phyloP scores from a whole-genome alignment of 2,329 filamentous ascomycete genomes.

The Metarhizium guizhouense region DNA sequence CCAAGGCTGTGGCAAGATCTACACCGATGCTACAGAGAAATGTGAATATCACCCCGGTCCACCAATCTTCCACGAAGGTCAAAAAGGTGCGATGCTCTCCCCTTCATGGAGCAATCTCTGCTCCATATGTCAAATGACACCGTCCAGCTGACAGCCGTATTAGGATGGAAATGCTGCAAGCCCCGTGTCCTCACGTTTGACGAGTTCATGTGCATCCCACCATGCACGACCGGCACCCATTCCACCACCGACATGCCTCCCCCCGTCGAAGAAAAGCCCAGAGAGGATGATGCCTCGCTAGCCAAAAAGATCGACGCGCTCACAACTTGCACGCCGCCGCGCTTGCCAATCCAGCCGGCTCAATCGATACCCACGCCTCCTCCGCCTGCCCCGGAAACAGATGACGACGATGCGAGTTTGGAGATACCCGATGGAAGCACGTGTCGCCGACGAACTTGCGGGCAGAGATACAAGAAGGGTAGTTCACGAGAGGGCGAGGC shows the following conservation, averaged over 20 bases:
- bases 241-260: slow-evolving; percentile 71
- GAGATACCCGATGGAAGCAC: slow-evolving; percentile 64
- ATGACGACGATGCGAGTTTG: slow-evolving; percentile 73
- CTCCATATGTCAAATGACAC: background rate
- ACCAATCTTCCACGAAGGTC: slow-evolving; percentile 93
- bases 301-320: slow-evolving; percentile 46
- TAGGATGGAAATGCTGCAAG: slow-evolving; percentile 99
- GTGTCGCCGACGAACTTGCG: slow-evolving; percentile 74
- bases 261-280: slow-evolving; percentile 49
- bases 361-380: slow-evolving; percentile 43
- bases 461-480: slow-evolving; percentile 53
- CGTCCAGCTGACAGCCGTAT: background rate
- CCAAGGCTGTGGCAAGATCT: slow-evolving; percentile 88
- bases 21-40: slow-evolving; percentile 70
- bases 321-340: slow-evolving; percentile 27
- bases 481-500: slow-evolving; percentile 57
- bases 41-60: slow-evolving; percentile 91
- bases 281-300: slow-evolving; percentile 31
- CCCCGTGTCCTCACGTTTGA: slow-evolving; percentile 94
- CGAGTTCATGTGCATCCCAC: slow-evolving; percentile 87
- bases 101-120: background rate
- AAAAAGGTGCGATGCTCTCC: slow-evolving; percentile 63
- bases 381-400: slow-evolving; percentile 63
- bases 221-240: slow-evolving; percentile 89
- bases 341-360: slow-evolving; percentile 29